A percentile compares a stretch with the other conserved stretches of the same genome.
These are phyloP conservation scores for Agrostemma githago DNA, from an alignment of 148 eudicot species.

Conservation along the genomic window DNA sequence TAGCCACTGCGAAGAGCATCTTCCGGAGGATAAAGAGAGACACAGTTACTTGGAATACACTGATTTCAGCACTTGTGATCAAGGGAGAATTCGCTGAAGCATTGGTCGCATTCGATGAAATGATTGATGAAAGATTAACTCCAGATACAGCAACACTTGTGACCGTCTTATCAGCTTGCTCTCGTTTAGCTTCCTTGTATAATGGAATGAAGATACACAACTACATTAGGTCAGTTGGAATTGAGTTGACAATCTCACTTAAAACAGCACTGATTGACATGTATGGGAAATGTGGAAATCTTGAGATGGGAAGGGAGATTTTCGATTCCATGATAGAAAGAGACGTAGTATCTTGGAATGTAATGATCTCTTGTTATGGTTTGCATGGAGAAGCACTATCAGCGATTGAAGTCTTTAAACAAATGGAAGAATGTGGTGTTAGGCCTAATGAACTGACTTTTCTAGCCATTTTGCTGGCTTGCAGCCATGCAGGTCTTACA, in stretches of 20 bases:
- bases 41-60: slow-evolving; percentile 53
- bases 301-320: slow-evolving; percentile 44
- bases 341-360: slow-evolving; percentile 66
- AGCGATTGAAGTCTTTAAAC: slow-evolving; percentile 43
- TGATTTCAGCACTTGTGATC: slow-evolving; percentile 47
- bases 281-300: slow-evolving; percentile 77
- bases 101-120: slow-evolving; percentile 40
- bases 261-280: slow-evolving; percentile 62
- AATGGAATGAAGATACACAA: slow-evolving; percentile 45
- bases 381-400: slow-evolving; percentile 61
- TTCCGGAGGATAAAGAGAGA: slow-evolving; percentile 42
- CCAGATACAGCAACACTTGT: slow-evolving; percentile 53
- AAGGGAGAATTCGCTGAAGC: slow-evolving; percentile 39
- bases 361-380: slow-evolving; percentile 71
- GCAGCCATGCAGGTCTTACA: slow-evolving; percentile 59
- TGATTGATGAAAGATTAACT: slow-evolving; percentile 42
- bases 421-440: slow-evolving; percentile 45
- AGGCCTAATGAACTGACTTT: slow-evolving; percentile 62
- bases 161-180: slow-evolving; percentile 56
- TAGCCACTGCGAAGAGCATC: slow-evolving; percentile 38
- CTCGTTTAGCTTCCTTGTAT: slow-evolving; percentile 47
- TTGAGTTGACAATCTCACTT: slow-evolving; percentile 35
- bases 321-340: slow-evolving; percentile 51
- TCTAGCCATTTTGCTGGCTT: slow-evolving; percentile 60
- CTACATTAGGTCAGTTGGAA: slow-evolving; percentile 33